Percentiles rank a stretch among this genome's conserved stretches.
Evolutionary conservation across 1,284 basidiomycete genomes (phyloP).

Genomic region (Papiliotrema flavescens): DNA sequence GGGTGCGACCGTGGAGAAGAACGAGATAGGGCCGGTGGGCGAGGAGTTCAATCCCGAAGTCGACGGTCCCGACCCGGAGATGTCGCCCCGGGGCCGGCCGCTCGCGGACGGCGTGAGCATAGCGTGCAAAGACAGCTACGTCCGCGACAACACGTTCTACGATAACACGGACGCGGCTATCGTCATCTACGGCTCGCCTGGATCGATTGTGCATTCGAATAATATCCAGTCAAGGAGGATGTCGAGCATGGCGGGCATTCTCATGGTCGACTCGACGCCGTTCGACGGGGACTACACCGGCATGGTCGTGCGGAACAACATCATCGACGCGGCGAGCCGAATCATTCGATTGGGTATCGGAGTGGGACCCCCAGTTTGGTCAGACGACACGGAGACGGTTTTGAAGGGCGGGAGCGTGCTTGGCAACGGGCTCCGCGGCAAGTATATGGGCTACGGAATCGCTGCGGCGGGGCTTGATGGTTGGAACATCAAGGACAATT

Average conservation of each 20-base stretch:
- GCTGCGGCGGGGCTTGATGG: constrained; percentile 43
- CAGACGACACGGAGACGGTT: constrained; percentile 47
- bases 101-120: constrained; percentile 48
- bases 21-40: constrained; percentile 48
- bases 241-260: constrained; percentile 50
- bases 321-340: constrained; percentile 38
- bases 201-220: constrained; percentile 47
- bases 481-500: constrained; percentile 48
- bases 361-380: constrained; percentile 48
- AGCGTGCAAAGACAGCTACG: constrained; percentile 43
- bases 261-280: constrained; percentile 50
- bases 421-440: constrained; percentile 40
- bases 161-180: constrained; percentile 49
- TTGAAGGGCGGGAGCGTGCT: constrained; percentile 41
- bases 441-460: constrained; percentile 50
- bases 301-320: constrained; percentile 47
- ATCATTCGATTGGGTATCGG: constrained; percentile 53
- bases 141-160: constrained; percentile 44
- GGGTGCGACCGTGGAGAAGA: constrained; percentile 43
- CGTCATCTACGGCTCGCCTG: constrained; percentile 51
- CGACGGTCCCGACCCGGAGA: constrained; percentile 49
- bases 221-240: constrained; percentile 34
- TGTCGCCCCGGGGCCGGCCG: constrained; percentile 44
- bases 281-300: constrained; percentile 49
- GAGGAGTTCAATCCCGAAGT: constrained; percentile 45